phyloP scores from a whole-genome alignment of 2,329 filamentous ascomycete species.

The Diaporthe batatas region DNA sequence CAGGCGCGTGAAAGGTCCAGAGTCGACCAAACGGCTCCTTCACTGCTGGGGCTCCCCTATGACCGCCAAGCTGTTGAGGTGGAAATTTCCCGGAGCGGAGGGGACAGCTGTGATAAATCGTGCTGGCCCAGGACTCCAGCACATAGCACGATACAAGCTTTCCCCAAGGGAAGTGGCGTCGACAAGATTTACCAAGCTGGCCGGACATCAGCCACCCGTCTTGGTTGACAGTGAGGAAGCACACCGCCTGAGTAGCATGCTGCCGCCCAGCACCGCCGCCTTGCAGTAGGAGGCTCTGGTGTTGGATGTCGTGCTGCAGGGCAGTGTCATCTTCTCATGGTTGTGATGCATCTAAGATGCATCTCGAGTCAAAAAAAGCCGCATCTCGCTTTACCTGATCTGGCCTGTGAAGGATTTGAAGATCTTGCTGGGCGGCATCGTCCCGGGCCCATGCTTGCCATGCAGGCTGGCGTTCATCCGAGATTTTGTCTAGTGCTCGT shows the following conservation, averaged over 20 bases:
- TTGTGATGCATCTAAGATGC: slow-evolving; percentile 19
- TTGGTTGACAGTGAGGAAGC: slow-evolving; percentile 24
- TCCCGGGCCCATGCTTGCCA: background rate
- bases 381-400: slow-evolving; percentile 4
- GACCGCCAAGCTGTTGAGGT: slow-evolving; percentile 4
- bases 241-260: slow-evolving; percentile 12
- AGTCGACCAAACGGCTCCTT: slow-evolving; percentile 16
- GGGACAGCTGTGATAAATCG: background rate
- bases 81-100: background rate
- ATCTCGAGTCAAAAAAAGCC: slow-evolving; percentile 35
- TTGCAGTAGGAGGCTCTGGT: background rate
- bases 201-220: slow-evolving; percentile 25
- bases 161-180: slow-evolving; percentile 22
- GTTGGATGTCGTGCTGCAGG: slow-evolving; percentile 8
- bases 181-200: slow-evolving; percentile 4
- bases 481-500: slow-evolving; percentile 28
- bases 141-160: slow-evolving; percentile 17
- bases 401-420: slow-evolving; percentile 21
- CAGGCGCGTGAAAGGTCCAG: background rate
- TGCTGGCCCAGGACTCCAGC: background rate
- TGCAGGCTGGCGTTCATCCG: slow-evolving; percentile 16
- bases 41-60: background rate
- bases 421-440: slow-evolving; percentile 14
- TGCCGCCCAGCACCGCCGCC: background rate
- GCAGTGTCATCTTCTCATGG: slow-evolving; percentile 27